Conservation (phyloP, 2,329 filamentous ascomycete species). For the Ilyonectria sp. region DNA sequence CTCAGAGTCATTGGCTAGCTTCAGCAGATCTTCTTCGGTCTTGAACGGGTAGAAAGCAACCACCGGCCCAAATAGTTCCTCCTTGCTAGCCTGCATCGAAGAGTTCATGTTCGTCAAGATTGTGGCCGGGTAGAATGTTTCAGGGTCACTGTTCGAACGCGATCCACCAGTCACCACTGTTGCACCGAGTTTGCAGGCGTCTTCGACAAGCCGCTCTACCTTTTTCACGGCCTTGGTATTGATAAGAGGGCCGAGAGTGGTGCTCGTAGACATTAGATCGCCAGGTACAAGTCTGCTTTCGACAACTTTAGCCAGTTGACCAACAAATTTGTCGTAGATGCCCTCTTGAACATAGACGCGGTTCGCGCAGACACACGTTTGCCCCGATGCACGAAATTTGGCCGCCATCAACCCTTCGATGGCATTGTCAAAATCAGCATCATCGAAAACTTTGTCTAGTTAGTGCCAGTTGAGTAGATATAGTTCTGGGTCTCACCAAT, state of each 20-base stretch:
- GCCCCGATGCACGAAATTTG: slow-evolving; percentile 79
- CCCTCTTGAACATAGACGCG: slow-evolving; percentile 68
- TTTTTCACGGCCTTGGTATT: slow-evolving; percentile 74
- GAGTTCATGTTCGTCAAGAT: slow-evolving; percentile 13
- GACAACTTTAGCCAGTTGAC: slow-evolving; percentile 63
- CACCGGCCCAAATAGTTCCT: slow-evolving; percentile 31
- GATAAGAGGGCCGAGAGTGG: slow-evolving; percentile 72
- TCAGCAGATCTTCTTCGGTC: slow-evolving; percentile 77
- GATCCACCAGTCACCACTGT: slow-evolving; percentile 71
- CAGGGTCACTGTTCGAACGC: slow-evolving; percentile 55
- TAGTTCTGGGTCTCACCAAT: too few relatives aligned
- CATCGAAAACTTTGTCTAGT: slow-evolving; percentile 44
- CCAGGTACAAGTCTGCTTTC: slow-evolving; percentile 67
- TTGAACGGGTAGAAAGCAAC: slow-evolving; percentile 64
- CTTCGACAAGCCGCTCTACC: slow-evolving; percentile 71
- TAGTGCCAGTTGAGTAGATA: too few relatives aligned
- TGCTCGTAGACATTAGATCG: slow-evolving; percentile 64
- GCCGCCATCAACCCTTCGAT: slow-evolving; percentile 74
- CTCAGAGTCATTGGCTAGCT: slow-evolving; percentile 73
- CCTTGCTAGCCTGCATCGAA: slow-evolving; percentile 28
- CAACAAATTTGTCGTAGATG: slow-evolving; percentile 55
- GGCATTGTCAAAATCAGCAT: slow-evolving; percentile 76
- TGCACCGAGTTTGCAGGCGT: slow-evolving; percentile 71
- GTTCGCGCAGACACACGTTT: slow-evolving; percentile 77
- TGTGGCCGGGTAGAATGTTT: slow-evolving; percentile 1